Evolutionary conservation across 2,329 filamentous ascomycete genomes (phyloP).

Genomic region (Penicillium sp.): DNA sequence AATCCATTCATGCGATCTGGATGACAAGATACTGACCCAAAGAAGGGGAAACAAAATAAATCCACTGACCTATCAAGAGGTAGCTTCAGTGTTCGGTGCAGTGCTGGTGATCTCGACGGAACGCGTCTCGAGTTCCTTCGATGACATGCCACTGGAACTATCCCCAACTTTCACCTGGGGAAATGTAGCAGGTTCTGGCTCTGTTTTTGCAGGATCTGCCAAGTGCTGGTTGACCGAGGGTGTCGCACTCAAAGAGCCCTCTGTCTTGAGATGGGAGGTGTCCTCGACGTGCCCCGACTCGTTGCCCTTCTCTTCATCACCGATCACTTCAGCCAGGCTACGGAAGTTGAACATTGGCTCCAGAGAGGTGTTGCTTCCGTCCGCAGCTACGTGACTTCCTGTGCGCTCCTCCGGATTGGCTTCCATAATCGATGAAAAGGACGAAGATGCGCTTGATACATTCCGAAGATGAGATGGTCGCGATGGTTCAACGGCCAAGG

Average conservation of each 20-base stretch:
- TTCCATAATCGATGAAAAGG: slow-evolving; percentile 70
- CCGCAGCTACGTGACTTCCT: slow-evolving; percentile 50
- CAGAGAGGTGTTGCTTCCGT: slow-evolving; percentile 48
- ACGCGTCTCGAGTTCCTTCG: slow-evolving; percentile 37
- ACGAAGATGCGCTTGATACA: slow-evolving; percentile 81
- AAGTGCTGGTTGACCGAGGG: slow-evolving; percentile 15
- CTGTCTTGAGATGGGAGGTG: slow-evolving; percentile 16
- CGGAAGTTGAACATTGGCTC: slow-evolving; percentile 91
- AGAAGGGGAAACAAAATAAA: background rate
- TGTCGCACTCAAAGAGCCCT: slow-evolving; percentile 23
- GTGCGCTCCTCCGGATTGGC: slow-evolving; percentile 45
- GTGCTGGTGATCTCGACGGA: slow-evolving; percentile 33
- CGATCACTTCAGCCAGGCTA: slow-evolving; percentile 80
- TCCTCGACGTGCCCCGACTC: slow-evolving; percentile 40
- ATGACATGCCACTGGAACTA: slow-evolving; percentile 17
- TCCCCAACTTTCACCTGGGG: slow-evolving; percentile 15
- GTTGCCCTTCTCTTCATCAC: slow-evolving; percentile 54
- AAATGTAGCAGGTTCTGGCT: slow-evolving; percentile 8
- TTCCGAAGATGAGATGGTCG: slow-evolving; percentile 71
- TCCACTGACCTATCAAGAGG: slow-evolving; percentile 21
- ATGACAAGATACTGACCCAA: background rate
- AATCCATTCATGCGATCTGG: slow-evolving; percentile 18
- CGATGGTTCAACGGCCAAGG: slow-evolving; percentile 48
- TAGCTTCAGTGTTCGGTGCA: slow-evolving; percentile 25
- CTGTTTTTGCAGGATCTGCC: slow-evolving; percentile 8